phyloP scores from a whole-genome alignment of 306 rosid genomes.

The Prunus padus region DNA sequence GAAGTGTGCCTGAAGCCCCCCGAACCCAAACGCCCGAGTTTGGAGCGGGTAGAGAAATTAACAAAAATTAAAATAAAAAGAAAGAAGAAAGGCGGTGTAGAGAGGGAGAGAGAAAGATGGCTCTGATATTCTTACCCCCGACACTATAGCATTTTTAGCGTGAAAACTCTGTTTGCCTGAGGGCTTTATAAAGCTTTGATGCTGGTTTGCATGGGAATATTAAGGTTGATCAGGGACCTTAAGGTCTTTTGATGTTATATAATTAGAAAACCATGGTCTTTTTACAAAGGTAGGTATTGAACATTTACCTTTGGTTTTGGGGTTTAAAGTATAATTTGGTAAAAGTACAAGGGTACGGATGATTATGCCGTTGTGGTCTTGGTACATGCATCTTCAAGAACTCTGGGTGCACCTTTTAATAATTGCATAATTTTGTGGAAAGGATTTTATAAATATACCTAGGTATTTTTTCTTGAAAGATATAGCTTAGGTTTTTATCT shows the following conservation, averaged over 20 bases:
- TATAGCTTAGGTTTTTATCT: background rate
- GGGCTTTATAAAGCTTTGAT: background rate
- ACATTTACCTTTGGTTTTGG: background rate
- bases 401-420: background rate
- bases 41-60: constrained; percentile 19
- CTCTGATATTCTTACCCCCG: background rate
- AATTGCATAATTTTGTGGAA: background rate
- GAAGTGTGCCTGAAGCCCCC: constrained; percentile 34
- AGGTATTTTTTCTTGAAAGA: background rate
- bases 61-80: background rate
- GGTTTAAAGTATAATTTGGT: background rate
- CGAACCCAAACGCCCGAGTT: constrained; percentile 26
- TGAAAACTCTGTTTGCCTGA: background rate
- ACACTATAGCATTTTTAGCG: background rate
- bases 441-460: background rate
- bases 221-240: background rate
- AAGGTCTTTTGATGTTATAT: background rate
- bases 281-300: too few relatives aligned
- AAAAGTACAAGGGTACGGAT: background rate
- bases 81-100: background rate
- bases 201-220: background rate
- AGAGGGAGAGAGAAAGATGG: background rate
- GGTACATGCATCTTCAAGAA: background rate
- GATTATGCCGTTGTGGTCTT: background rate
- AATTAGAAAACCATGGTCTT: background rate